Evolutionary conservation across 192 early-diverging fungal genomes (phyloP).

Genomic region (Entomortierella lignicola): DNA sequence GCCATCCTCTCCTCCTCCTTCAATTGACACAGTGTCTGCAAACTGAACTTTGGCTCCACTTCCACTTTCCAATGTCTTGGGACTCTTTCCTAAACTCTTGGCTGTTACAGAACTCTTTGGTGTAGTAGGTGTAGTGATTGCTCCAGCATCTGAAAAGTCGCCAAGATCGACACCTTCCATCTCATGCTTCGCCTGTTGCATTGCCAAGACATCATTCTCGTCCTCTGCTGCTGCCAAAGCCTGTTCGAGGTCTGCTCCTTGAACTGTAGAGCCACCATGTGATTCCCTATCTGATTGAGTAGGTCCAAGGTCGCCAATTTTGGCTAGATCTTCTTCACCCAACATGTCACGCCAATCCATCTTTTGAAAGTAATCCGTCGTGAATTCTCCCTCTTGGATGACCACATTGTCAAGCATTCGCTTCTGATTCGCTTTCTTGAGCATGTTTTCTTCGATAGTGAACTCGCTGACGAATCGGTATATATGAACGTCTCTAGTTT

Average conservation of each 20-base stretch:
- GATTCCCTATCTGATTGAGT: slow-evolving; percentile 27
- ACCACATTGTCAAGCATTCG: slow-evolving; percentile 82
- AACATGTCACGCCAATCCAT: slow-evolving; percentile 70
- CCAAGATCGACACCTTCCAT: slow-evolving; percentile 65
- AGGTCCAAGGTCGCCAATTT: slow-evolving; percentile 57
- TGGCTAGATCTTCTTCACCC: slow-evolving; percentile 62
- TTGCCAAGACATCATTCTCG: slow-evolving; percentile 71
- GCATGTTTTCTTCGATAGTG: slow-evolving; percentile 83
- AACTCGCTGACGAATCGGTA: slow-evolving; percentile 79
- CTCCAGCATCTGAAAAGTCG: slow-evolving; percentile 68
- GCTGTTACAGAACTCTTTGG: neutral
- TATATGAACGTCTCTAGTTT: slow-evolving; percentile 79
- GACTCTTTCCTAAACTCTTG: neutral
- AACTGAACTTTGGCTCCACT: slow-evolving; percentile 29
- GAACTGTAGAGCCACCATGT: slow-evolving; percentile 31
- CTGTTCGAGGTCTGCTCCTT: slow-evolving; percentile 63
- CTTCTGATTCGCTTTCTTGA: slow-evolving; percentile 83
- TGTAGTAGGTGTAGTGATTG: slow-evolving; percentile 42
- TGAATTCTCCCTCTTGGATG: slow-evolving; percentile 84
- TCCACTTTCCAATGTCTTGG: slow-evolving; percentile 8
- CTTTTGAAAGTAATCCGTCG: slow-evolving; percentile 70
- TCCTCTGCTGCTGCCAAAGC: slow-evolving; percentile 73
- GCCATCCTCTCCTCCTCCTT: slow-evolving; percentile 29
- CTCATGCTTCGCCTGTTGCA: slow-evolving; percentile 65
- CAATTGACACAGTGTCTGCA: slow-evolving; percentile 1